Evolutionary conservation across 345 rosid genomes (phyloP), one percentile per base, ranked within the genome.

Genomic region (Erucastrum elatum): DNA sequence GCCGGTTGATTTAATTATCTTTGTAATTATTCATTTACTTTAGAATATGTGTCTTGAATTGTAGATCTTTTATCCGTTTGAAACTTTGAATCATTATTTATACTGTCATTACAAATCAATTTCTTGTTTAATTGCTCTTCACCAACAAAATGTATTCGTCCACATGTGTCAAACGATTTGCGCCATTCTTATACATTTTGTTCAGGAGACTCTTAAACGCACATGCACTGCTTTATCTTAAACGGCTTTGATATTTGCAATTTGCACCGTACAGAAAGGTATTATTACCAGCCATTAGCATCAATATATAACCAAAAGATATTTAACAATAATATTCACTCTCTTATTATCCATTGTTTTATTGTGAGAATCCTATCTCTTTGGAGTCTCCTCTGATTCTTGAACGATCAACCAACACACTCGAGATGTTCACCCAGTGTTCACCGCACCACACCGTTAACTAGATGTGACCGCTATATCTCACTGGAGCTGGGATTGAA

Each of bases 151-250:
- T 34, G 1, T 34, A 34, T 39, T 25, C 34, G 51, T 21, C 21
- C 8, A 16, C 34, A 35, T 27, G 39, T n/a, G 17, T 72, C 2
- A 72, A 4, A 8, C 16, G 39, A 15, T 3, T 39, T 72, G 67
- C n/a, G 67, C n/a, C 29, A 37, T 26, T 60, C 29, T 2, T 12
- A 8, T 25, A 59, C 12, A 11, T 63, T 8, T 25, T 70, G 64
- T 33, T 33, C 25, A 16, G 64, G 65, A 27, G 39, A 39, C 41
- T 60, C 58, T 71, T 35, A 35, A 60, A 26, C 15, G 16, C 58
- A 41, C 58, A 72, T 60, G 68, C 41, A 29, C 12, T 72, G 31
- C 51, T 64, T 64, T 53, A 8, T 64, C 70, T 49, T 64, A 41
- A 25, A 25, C 10, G 34, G n/a, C 10, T 29, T 62, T 62, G 10